Base-by-base conservation (phyloP, 78 protist genomes). In the Dictyostelium intermedium region DNA sequence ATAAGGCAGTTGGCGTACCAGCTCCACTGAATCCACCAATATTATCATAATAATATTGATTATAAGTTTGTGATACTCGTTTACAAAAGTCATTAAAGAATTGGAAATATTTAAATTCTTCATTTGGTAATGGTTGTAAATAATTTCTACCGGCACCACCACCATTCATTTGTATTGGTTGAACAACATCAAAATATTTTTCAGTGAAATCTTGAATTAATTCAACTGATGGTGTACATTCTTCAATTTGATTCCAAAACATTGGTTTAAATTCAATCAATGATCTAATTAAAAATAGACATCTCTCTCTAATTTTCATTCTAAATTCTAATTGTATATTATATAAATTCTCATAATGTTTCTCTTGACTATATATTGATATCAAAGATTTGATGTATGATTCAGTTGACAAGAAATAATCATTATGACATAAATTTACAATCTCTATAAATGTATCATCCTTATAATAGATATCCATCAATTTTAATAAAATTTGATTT, bases 391-490 rank as follows among this genome's bases (percentile, higher is more conserved):
- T 45, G 3, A 89, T 11, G 34, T 89, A 80, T 10, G 41, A 8
- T 5, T n/a, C 56, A 6, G 81, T 89, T 9, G 85, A 14, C 20
- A 89, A 37, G 20, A 80, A 89, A 53, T 89, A 89, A 30, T 89
- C 93, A 11, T 80, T 32, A 45, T 89, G 93, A 1, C 85, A 79
- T 7, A 89, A 74, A 47, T 89, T 89, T 34, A 89, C 82, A 13
- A 74, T 66, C 10, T 89, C 93, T 39, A 89, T 18, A 5, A 89
- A 53, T 30, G 85, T 69, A 35, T 89, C 93, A 66, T 89, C 93
- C 6, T 39, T 43, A n/a, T 89, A 89, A 32, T 89, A 45, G 3
- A 69, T 6, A 89, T 89, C 93, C 2, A 73, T 30, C 14, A 89
- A 45, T 25, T 89, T 89, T 11, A 80, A n/a, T 60, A 89, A 35